These are phyloP conservation scores for Penicillium parvum DNA, from an alignment of 495 filamentous ascomycete species.

Conservation along the genomic window DNA sequence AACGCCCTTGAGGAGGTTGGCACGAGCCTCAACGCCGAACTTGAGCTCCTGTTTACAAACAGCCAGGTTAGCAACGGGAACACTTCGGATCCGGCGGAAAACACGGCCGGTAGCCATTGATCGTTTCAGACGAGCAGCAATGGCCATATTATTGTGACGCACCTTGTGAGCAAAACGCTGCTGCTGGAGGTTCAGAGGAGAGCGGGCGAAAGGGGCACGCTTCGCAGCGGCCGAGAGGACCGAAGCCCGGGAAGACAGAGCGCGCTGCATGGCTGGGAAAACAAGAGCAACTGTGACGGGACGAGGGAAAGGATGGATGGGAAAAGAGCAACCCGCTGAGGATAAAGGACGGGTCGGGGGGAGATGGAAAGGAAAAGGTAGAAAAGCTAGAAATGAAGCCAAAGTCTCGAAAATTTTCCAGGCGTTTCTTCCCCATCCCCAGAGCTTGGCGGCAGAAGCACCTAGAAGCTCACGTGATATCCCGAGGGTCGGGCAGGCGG, in stretches of 20 bases:
- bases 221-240: conserved; percentile 65
- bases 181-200: conserved; percentile 67
- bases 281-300: conserved; percentile 21
- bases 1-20: conserved; percentile 84
- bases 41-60: conserved; percentile 73
- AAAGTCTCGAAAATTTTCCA: conserved; percentile 51
- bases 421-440: conserved; percentile 43
- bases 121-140: conserved; percentile 1
- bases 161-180: conserved; percentile 95
- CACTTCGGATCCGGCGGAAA: conserved; percentile 22
- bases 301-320: conserved; percentile 20
- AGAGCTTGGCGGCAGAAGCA: conserved; percentile 44
- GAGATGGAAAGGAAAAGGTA: conserved; percentile 22
- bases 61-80: conserved; percentile 16
- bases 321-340: conserved; percentile 20
- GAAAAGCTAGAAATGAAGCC: conserved; percentile 38
- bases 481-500: conserved; percentile 30
- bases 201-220: conserved; percentile 43
- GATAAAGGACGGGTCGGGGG: conserved; percentile 23
- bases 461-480: conserved; percentile 46
- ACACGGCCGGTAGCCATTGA: conserved; percentile 1
- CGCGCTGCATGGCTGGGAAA: conserved; percentile 64
- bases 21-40: conserved; percentile 93
- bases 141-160: conserved; percentile 22
- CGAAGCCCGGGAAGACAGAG: conserved; percentile 62